Base-by-base conservation (phyloP, 202 grass and related monocot genomes). In the Schoenoplectus tabernaemontani region DNA sequence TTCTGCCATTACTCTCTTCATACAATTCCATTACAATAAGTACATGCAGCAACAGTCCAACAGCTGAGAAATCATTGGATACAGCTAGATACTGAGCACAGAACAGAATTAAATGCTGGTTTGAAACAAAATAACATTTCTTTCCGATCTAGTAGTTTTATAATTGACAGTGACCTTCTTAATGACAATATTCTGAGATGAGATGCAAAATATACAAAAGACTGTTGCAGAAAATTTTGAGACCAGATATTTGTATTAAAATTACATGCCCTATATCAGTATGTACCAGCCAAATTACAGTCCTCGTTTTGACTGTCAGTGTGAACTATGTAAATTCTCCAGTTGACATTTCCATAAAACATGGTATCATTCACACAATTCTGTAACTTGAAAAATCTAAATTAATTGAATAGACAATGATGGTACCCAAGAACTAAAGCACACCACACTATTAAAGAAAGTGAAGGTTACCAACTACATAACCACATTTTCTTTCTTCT, bases 381-480 rank as follows among this genome's bases (percentile, higher is more conserved):
- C 3, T 47, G 20, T 75, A 15, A 19, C 32, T 36, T 75, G 47
- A 34, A 75, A 47, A 75, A 74, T 73, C 46, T 74, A 74, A 53
- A 48, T 11, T 72, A 19, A 74, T 53, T 13, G 16, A 48, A 80
- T 50, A 37, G 26, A 80, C 65, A 34, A 47, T 80, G 59, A 51
- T 80, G 78, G 7, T 80, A 80, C 75, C 4, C 4, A 61, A 60
- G 36, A 80, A 51, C 43, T 65, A 65, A 80, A 80, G 78, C 23
- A 39, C 39, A 48, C 59, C 15, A 34, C 59, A 47, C 56, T 65
- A 80, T 19, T 64, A 24, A 63, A 20, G 78, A 80, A 50, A 80
- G 78, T 15, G 10, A 65, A 80, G 23, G 23, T 51, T 80, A 80
- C 39, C 78, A 80, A 80, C 78, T 47, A 64, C 41, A 53, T 61